Base-by-base conservation (phyloP, 305 asterid species). In the Ajuga reptans region DNA sequence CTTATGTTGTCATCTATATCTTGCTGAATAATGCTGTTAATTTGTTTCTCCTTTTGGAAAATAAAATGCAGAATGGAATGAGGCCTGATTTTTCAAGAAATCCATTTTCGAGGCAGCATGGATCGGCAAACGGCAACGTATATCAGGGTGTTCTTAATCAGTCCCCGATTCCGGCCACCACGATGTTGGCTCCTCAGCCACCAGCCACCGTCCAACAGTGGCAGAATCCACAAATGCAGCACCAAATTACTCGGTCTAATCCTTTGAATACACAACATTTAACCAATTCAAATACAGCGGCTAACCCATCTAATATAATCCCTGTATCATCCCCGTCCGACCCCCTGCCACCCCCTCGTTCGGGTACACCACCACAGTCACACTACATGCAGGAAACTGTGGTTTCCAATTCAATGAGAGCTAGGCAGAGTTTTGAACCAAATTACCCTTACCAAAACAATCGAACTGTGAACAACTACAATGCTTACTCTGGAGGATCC, bases 41-140 rank as follows among this genome's bases (percentile, higher is more conserved):
- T 27, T 6, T 18, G 36, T 65, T 69, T 9, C 49, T 43, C 6
- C 36, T 51, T 53, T 33, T 57, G 50, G 74, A 15, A 55, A 66
- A 29, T 47, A 39, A 14, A 33, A 64, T 81, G 96, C 96, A 93
- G 98, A 83, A 80, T 68, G 95, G 89, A 67, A 66, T 61, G 53
- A 82, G 58, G 84, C 91, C 82, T 41, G 89, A 87, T 50, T 87
- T 78, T 49, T 72, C 86, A 4, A 87, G 84, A 78, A 93, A 90
- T 72, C 98, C 98, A 0, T 93, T 90, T 79, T 84, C 97, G 0
- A 84, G 85, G 69, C 89, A 83, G 79, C 83, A 72, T 16, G 53
- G 42, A 34, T 43, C 66, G 55, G 78, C 66, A 27, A 75, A 75
- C 45, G 75, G 82, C 49, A 77, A 58, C 27, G 66, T 71, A 18